Evolutionary conservation across 306 rosid species (phyloP).

Genomic region (barrel medic (Medicago truncatula)): DNA sequence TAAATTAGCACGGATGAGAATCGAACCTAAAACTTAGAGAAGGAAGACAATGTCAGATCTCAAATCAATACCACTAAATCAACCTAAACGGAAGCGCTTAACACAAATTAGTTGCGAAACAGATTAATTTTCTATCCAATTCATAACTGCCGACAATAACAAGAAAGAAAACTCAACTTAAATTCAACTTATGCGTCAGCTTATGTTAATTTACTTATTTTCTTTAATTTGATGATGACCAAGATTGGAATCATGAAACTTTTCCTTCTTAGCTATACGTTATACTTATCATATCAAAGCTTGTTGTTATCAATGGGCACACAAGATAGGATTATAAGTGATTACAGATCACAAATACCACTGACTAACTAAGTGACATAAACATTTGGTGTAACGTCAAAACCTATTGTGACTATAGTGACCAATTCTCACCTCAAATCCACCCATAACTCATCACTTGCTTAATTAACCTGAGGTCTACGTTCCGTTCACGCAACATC

Average conservation of each 20-base stretch:
- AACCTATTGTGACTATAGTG: too few relatives aligned
- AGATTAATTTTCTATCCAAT: neutral
- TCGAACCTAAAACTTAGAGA: too few relatives aligned
- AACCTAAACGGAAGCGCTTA: too few relatives aligned
- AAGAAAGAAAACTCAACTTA: neutral
- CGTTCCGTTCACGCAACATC: slow-evolving; percentile 38
- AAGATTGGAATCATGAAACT: neutral
- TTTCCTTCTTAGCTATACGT: neutral
- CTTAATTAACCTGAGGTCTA: neutral
- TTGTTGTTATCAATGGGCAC: slow-evolving; percentile 18
- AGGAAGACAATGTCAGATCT: too few relatives aligned
- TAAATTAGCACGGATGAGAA: too few relatives aligned
- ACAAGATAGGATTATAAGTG: neutral
- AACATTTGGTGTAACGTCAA: slow-evolving; percentile 3
- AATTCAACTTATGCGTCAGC: neutral
- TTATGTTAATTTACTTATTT: neutral
- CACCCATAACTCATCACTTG: neutral
- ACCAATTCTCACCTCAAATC: neutral
- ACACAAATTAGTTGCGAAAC: too few relatives aligned
- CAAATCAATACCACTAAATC: too few relatives aligned
- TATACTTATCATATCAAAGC: neutral
- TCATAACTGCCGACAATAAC: slow-evolving; percentile 43
- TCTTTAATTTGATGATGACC: neutral
- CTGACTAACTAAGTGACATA: neutral
- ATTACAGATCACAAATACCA: neutral